A percentile compares a stretch with the other conserved stretches of the same genome.
These are phyloP conservation scores for Lolium rigidum DNA, from an alignment of 176 grass and related monocot genomes.

Conservation along the genomic window DNA sequence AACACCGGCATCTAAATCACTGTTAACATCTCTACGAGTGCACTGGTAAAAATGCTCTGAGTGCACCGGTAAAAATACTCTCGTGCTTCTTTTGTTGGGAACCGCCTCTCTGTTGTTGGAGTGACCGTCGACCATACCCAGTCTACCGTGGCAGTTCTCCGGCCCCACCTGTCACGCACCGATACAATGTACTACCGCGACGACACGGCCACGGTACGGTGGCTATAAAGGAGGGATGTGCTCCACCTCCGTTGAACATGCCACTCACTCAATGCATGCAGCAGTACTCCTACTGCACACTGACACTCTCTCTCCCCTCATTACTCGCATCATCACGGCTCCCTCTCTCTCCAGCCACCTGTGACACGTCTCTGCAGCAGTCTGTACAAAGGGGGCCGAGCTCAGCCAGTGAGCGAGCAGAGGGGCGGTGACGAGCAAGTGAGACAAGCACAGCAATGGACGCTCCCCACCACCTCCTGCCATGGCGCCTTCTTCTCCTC, in stretches of 20 bases:
- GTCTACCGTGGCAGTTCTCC: not conserved
- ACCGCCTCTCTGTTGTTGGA: not conserved
- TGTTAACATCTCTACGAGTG: no score
- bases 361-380: not conserved
- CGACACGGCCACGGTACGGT: not conserved
- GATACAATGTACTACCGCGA: not conserved
- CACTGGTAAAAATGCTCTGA: no score
- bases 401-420: not conserved
- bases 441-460: conserved; percentile 35
- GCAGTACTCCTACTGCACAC: not conserved
- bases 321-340: conserved; percentile 35
- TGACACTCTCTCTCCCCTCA: conserved; percentile 49
- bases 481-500: conserved; percentile 41
- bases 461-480: conserved; percentile 36
- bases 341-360: not conserved
- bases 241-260: conserved; percentile 6
- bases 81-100: no score
- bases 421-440: not conserved
- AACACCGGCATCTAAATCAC: no score
- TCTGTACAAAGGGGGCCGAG: conserved; percentile 29
- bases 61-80: no score
- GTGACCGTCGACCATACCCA: not conserved
- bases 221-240: conserved; percentile 31
- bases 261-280: conserved; percentile 38
- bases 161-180: not conserved